phyloP scores from a whole-genome alignment of 345 rosid genomes.

The Melaleuca quinquenervia region DNA sequence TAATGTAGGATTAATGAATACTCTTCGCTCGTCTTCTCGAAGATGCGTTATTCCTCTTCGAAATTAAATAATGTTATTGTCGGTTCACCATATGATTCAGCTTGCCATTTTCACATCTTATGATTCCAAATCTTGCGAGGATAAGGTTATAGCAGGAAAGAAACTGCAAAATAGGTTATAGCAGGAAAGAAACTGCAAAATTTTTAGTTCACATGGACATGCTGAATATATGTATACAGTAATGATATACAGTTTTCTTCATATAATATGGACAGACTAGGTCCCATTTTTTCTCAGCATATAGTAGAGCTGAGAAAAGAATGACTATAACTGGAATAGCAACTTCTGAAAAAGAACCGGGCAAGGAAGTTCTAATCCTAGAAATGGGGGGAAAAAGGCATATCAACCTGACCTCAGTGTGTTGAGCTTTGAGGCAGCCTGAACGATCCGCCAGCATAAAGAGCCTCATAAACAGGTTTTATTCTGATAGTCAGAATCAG shows the following conservation, averaged over 20 bases:
- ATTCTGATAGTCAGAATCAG: conserved; percentile 32
- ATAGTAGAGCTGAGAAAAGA: neutral
- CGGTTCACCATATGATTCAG: neutral
- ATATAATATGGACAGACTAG: neutral
- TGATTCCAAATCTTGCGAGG: neutral
- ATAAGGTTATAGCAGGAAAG: neutral
- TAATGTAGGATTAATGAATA: neutral
- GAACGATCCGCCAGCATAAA: conserved; percentile 51
- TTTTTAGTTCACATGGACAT: neutral
- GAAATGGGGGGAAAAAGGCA: neutral
- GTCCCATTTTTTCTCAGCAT: neutral
- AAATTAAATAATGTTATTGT: neutral
- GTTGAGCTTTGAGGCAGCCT: conserved; percentile 27
- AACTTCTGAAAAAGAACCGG: neutral
- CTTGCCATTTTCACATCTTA: neutral
- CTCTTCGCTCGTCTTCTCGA: neutral
- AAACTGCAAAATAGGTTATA: neutral
- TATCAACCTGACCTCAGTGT: conserved; percentile 12
- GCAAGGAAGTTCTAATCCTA: neutral
- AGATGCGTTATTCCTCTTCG: neutral
- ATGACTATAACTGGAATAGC: neutral
- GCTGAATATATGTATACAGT: neutral
- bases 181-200: neutral
- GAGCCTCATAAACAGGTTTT: conserved; percentile 51
- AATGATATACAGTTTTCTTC: neutral